Conservation (phyloP, 371 early-diverging fungal genomes). For the Apophysomyces elegans region DNA sequence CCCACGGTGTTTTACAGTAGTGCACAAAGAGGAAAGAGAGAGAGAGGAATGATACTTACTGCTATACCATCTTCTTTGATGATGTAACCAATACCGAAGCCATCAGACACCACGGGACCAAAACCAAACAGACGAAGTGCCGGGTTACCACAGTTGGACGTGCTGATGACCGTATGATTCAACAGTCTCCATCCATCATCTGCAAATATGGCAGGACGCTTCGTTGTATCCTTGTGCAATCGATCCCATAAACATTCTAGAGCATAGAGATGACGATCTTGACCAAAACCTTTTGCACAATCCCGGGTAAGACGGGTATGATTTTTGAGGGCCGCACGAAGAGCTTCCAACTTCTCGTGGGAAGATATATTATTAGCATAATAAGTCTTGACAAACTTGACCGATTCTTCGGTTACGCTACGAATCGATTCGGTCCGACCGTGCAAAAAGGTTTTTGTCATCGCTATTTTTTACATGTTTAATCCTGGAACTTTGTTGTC, state of each 20-base stretch:
- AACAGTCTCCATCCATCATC: conserved; percentile 65
- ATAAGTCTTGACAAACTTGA: conserved; percentile 78
- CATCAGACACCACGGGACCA: conserved; percentile 92
- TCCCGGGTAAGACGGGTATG: conserved; percentile 78
- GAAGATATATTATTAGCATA: conserved; percentile 46
- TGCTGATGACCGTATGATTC: conserved; percentile 81
- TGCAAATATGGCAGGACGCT: conserved; percentile 72
- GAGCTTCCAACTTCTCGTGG: conserved; percentile 52
- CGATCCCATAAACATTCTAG: conserved; percentile 63
- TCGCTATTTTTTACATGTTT: conserved; percentile 46
- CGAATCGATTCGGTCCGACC: conserved; percentile 93
- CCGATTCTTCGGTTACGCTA: conserved; percentile 71
- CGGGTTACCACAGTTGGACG: conserved; percentile 88
- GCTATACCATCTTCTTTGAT: conserved; percentile 73
- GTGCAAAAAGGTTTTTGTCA: conserved; percentile 80
- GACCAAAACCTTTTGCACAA: conserved; percentile 77
- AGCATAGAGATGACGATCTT: conserved; percentile 89
- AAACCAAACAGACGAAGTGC: conserved; percentile 87
- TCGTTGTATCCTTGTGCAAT: conserved; percentile 51
- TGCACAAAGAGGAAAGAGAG: too few species aligned
- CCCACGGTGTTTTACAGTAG: not conserved
- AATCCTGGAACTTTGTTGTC: too few species aligned
- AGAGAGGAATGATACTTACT: conserved; percentile 31
- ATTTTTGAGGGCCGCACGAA: conserved; percentile 65
- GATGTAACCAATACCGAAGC: conserved; percentile 91